Percentiles rank a stretch among this genome's conserved stretches.
Evolutionary conservation across 2,329 filamentous ascomycete species (phyloP).

Genomic region (Talaromyces sp.): DNA sequence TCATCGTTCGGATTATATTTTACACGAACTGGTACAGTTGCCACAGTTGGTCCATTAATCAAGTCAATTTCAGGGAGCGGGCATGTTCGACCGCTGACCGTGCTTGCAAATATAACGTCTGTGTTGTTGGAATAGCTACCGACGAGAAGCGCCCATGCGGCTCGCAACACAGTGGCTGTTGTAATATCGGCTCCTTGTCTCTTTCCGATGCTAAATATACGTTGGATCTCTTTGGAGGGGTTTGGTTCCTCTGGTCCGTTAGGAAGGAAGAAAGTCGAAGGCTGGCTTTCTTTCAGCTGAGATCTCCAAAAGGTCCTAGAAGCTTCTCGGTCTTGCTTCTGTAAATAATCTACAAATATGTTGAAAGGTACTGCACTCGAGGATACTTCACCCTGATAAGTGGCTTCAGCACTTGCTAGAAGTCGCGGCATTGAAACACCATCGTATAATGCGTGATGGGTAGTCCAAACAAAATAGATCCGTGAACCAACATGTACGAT

Average conservation of each 20-base stretch:
- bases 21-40: slow-evolving; percentile 1
- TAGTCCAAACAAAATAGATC: slow-evolving; percentile 23
- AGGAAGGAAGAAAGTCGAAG: no score
- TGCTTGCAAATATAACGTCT: slow-evolving; percentile 29
- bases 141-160: slow-evolving; percentile 23
- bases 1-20: background rate
- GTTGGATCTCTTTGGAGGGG: no score
- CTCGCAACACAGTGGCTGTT: background rate
- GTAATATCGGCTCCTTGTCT: background rate
- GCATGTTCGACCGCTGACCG: slow-evolving; percentile 31
- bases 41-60: slow-evolving; percentile 30
- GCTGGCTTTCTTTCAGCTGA: no score
- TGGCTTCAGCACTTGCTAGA: background rate
- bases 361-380: no score
- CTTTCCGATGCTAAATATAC: no score
- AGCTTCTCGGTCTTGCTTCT: no score
- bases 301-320: no score
- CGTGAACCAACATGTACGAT: slow-evolving; percentile 27
- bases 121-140: slow-evolving; percentile 13
- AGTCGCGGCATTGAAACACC: slow-evolving; percentile 9
- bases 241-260: background rate
- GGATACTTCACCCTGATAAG: background rate
- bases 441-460: slow-evolving; percentile 12
- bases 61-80: slow-evolving; percentile 35
- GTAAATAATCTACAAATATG: no score